Evolutionary conservation across 2,329 filamentous ascomycete species (phyloP), one percentile per base, ranked within the genome.

Genomic region (Teratosphaeriaceae sp.): DNA sequence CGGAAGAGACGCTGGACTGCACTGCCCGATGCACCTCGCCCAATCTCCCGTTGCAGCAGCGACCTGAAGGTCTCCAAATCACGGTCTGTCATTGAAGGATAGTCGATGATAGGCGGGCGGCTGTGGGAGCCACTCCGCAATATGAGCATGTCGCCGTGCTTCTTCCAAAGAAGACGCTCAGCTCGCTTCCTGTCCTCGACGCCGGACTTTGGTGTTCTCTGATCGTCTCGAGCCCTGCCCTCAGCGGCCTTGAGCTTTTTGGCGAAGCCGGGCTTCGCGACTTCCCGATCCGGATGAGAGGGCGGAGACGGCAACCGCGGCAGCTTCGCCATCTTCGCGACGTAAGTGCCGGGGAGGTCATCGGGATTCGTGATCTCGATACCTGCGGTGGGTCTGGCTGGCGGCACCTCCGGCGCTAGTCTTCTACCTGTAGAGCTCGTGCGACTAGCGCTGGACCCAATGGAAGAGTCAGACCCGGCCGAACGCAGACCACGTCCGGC

Each of bases 41-140:
- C 23, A 2, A 29, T 38, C 16, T 38, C 33, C 5, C 27, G 19
- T 15, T 42, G 16, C 3, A 43, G 16, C 22, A 23, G 23, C 6
- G 12, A 16, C 8, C 22, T 23, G n/a, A 43, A 16, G 15, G 19
- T 19, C 9, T 30, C 22, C 5, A 38, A 16, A 6, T 43, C 35
- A 8, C 38, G 18, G 15, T 38, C 22, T 8, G 41, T 43, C 41
- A 43, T 22, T 2, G 15, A 24, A 18, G 22, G 13, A 20, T 31
- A 46, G 11, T 41, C 31, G 33, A 44, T 40, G n/a, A 5, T 22
- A 5, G 40, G 39, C 19, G 22, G n/a, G 19, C 21, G 34, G 7
- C 40, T 40, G 21, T 30, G 33, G 33, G 5, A 11, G 19, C 33
- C 38, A 19, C 23, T 26, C 13, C 38, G 38, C 13, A 13, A 24